Evolutionary conservation across 192 early-diverging fungal species (phyloP).

Genomic region (Coemansia sp.): DNA sequence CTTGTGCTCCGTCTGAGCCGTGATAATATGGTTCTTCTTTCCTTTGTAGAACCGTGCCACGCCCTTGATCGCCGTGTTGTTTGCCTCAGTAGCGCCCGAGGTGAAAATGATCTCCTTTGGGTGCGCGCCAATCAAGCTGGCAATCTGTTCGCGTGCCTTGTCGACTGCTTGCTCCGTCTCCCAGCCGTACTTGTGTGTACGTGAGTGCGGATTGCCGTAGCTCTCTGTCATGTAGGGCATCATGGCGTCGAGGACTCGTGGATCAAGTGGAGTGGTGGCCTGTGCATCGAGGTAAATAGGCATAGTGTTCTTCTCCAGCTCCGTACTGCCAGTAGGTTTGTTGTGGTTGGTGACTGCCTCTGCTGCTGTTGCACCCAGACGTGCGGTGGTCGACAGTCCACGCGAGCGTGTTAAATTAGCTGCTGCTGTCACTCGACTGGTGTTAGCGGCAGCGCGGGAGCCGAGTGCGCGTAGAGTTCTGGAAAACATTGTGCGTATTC

Average conservation of each 20-base stretch:
- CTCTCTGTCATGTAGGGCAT: slow-evolving; percentile 88
- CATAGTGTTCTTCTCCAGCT: slow-evolving; percentile 24
- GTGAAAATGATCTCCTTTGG: slow-evolving; percentile 97
- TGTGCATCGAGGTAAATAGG: slow-evolving; percentile 96
- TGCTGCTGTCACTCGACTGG: slow-evolving; percentile 1
- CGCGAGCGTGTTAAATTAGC: slow-evolving; percentile 10
- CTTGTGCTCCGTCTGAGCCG: slow-evolving; percentile 98
- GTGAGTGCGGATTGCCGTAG: slow-evolving; percentile 96
- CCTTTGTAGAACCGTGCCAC: slow-evolving; percentile 93
- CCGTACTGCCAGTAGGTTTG: slow-evolving; percentile 23
- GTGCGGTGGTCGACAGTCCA: slow-evolving; percentile 37
- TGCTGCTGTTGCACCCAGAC: slow-evolving; percentile 13
- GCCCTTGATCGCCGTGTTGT: slow-evolving; percentile 94
- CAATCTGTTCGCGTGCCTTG: slow-evolving; percentile 84
- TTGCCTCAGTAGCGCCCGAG: slow-evolving; percentile 94
- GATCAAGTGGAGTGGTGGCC: slow-evolving; percentile 92
- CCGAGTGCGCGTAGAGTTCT: slow-evolving; percentile 22
- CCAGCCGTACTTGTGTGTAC: slow-evolving; percentile 98
- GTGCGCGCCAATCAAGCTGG: slow-evolving; percentile 86
- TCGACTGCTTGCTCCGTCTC: slow-evolving; percentile 92
- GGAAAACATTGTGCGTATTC: slow-evolving; percentile 23
- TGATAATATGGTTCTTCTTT: slow-evolving; percentile 96
- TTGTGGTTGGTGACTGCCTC: slow-evolving; percentile 50
- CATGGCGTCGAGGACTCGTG: slow-evolving; percentile 92
- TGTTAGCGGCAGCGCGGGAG: slow-evolving; percentile 16